These are phyloP conservation scores for Poronia punctata DNA, from an alignment of 495 filamentous ascomycete species.

Conservation along the genomic window DNA sequence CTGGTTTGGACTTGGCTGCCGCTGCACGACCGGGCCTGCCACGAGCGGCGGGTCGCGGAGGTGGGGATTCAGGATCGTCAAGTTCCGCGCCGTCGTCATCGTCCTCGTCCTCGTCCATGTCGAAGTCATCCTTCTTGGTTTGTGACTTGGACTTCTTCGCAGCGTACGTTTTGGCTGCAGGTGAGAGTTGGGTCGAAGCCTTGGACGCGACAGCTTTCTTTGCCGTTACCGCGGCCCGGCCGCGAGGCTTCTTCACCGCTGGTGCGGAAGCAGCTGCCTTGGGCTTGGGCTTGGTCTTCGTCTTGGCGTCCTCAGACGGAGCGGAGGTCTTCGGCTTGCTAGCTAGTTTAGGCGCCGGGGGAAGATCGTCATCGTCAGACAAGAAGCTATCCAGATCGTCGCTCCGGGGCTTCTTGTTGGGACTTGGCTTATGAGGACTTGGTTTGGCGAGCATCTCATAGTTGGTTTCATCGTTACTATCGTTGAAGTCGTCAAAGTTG, in stretches of 20 bases:
- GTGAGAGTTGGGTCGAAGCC: conserved; percentile 46
- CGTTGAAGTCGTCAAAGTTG: conserved; percentile 38
- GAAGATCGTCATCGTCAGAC: conserved; percentile 49
- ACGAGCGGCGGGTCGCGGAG: conserved; percentile 33
- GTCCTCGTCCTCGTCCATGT: conserved; percentile 40
- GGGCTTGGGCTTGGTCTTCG: conserved; percentile 24
- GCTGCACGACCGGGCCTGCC: conserved; percentile 41
- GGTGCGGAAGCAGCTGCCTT: conserved; percentile 32
- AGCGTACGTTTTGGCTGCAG: conserved; percentile 77
- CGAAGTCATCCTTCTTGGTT: conserved; percentile 35
- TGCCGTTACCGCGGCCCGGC: conserved; percentile 33
- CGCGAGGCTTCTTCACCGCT: conserved; percentile 43
- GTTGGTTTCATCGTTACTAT: conserved; percentile 71
- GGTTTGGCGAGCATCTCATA: conserved; percentile 68
- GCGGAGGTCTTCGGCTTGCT: conserved; percentile 27
- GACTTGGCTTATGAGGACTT: conserved; percentile 27
- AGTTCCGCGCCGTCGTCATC: conserved; percentile 31
- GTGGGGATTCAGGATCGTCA: conserved; percentile 35
- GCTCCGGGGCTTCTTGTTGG: conserved; percentile 46
- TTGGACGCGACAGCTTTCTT: conserved; percentile 32
- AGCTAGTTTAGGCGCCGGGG: conserved; percentile 32
- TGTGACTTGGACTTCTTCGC: conserved; percentile 57
- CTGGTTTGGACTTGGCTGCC: conserved; percentile 27
- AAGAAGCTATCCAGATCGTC: conserved; percentile 55
- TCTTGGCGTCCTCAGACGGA: conserved; percentile 21